Base-by-base conservation (phyloP, 106 monocot species). In the Alisma plantagoaquatica region DNA sequence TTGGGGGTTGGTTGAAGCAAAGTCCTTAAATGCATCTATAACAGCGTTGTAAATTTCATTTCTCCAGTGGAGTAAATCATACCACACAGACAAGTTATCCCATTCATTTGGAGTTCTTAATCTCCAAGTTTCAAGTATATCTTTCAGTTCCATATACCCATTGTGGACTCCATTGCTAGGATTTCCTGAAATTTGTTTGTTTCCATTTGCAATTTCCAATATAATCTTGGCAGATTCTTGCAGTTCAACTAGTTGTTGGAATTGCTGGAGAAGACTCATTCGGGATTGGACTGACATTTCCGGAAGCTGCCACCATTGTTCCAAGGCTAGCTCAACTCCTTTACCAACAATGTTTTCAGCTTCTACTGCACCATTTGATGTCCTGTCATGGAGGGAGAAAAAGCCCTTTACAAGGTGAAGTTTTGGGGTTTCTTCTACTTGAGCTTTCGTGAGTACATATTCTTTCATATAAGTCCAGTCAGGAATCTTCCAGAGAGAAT, bases 241-340 rank as follows among this genome's bases (percentile, higher is more conserved):
- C 1, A 98, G 80, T 60, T 98, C 98, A 63, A 98, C 98, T 31
- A 98, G 63, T 48, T 98, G 98, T 54, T 98, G 98, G 71, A 98
- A 98, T 50, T 86, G 90, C 67, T 98, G 98, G 23, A 98, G 53
- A 49, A 98, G 82, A 35, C 90, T 89, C 14, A 59, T 72, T 51
- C 90, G 68, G 35, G 90, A 85, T 35, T 82, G 79, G 38, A 98
- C 76, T 48, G 90, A 85, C 73, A 85, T 76, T 41, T 98, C 98
- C 57, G 96, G 98, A 46, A 98, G 73, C 38, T 90, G 98, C 98
- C 98, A 98, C 98, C 98, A 98, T 30, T 90, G 90, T 59, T 98
- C 98, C 27, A 98, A 61, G 24, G 98, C 78, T 51, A 98, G 65
- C 55, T 98, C 98, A 68, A 98, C 78, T 54, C 98, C 98, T 82